Evolutionary conservation across 805 yeast species (phyloP), one percentile per base, ranked within the genome.

Genomic region (Saccharomycopsis javanensis): DNA sequence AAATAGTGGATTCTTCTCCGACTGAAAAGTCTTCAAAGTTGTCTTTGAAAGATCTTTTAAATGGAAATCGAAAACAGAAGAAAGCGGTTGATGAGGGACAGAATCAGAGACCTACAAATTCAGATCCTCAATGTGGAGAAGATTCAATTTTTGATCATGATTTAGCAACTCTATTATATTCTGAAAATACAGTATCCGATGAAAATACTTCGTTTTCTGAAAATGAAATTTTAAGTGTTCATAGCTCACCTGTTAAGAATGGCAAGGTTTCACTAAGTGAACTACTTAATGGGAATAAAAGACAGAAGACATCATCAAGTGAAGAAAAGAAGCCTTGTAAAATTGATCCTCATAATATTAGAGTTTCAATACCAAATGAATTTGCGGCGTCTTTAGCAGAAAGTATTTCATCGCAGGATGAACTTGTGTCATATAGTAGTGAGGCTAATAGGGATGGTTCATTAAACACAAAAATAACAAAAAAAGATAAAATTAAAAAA

Each of bases 51-150:
- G 48, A 42, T 15, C 27, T 42, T 23, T 20, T 42, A 13, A 42
- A 42, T 42, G 48, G 48, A 20, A 42, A 42, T 42, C 48, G 48
- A 20, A 42, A 42, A 42, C 48, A 20, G 48, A 42, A 42, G 48
- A 23, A 42, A 42, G 2, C 28, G 23, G n/a, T 42, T 42, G 48
- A 20, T 10, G 48, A 42, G 13, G 13, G 5, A 20, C 48, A 42
- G 15, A 23, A 10, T 20, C 42, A 35, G 16, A 35, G 23, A 23
- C 23, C 25, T 5, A 20, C n/a, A 11, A 42, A 42, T 42, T 20
- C 48, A 7, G 48, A 42, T 20, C n/a, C 28, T 42, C 48, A 42
- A 7, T 20, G 48, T 8, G 23, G 5, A 5, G 20, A 37, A 11
- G 27, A 20, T 20, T 42, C 48, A 20, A 42, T 42, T 42, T 11